A percentile compares a stretch with the other conserved stretches of the same genome.
phyloP scores from a whole-genome alignment of 352 stramenopile genomes.

The Phytophthora agathidicida region DNA sequence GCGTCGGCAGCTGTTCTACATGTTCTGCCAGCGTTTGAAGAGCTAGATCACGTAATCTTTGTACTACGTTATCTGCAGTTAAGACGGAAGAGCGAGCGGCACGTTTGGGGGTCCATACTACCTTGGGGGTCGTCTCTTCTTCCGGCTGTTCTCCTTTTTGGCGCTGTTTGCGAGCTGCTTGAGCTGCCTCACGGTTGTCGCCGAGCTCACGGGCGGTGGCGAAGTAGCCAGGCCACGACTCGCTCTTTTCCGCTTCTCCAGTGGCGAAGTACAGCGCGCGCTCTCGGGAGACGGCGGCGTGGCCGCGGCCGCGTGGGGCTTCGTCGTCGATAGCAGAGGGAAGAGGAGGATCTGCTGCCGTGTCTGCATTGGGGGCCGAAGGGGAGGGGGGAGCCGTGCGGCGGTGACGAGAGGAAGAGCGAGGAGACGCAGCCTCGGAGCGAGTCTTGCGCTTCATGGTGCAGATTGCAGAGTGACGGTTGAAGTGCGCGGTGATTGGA shows the following conservation, averaged over 20 bases:
- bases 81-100: conserved; percentile 53
- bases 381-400: neutral
- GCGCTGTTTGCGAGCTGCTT: conserved; percentile 58
- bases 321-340: neutral
- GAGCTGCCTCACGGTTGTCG: conserved; percentile 67
- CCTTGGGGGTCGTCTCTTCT: conserved; percentile 12
- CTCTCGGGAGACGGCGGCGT: conserved; percentile 42
- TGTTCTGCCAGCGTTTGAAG: conserved; percentile 63
- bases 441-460: conserved; percentile 40
- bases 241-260: conserved; percentile 28
- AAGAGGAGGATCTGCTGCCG: too few species aligned
- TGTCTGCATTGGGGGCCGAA: neutral
- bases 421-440: conserved; percentile 3
- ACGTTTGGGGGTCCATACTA: conserved; percentile 60
- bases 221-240: conserved; percentile 84
- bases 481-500: conserved; percentile 10
- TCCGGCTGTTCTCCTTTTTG: conserved; percentile 31
- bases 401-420: conserved; percentile 9
- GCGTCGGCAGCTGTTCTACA: conserved; percentile 68
- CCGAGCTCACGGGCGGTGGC: conserved; percentile 62
- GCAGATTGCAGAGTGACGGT: conserved; percentile 29
- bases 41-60: conserved; percentile 58
- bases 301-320: conserved; percentile 19
- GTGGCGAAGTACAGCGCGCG: conserved; percentile 60
- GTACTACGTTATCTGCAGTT: conserved; percentile 53